Conservation (phyloP, 441 rosid genomes). For the Biscutella laevigata region DNA sequence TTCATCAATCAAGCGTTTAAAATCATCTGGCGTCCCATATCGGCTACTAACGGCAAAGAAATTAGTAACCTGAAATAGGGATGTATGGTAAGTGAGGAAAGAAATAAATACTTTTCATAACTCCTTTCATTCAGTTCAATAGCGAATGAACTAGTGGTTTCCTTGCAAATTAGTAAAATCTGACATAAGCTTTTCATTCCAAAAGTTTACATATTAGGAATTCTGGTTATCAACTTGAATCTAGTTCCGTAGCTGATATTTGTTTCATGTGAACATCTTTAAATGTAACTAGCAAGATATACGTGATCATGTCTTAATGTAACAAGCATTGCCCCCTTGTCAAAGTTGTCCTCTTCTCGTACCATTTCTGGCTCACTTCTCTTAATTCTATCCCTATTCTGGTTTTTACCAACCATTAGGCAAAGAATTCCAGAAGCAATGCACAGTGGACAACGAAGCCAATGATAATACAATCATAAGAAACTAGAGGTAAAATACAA, state of each 20-base stretch:
- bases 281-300: neutral
- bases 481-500: slow-evolving; percentile 1
- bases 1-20: slow-evolving; percentile 86
- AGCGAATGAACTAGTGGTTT: neutral
- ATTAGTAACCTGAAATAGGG: slow-evolving; percentile 66
- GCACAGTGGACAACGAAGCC: slow-evolving; percentile 2
- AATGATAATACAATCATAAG: slow-evolving; percentile 1
- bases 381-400: neutral
- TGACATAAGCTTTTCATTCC: neutral
- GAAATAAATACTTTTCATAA: neutral
- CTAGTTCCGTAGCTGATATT: slow-evolving; percentile 1
- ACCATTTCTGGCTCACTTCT: neutral
- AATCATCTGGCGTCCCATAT: slow-evolving; percentile 92
- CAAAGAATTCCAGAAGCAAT: slow-evolving; percentile 9
- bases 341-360: neutral
- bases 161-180: neutral
- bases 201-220: neutral
- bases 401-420: neutral
- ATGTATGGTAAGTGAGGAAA: slow-evolving; percentile 4
- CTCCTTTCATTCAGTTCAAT: neutral
- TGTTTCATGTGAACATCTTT: neutral
- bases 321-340: neutral
- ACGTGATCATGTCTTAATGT: slow-evolving; percentile 1
- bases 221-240: neutral
- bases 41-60: slow-evolving; percentile 87